Evolutionary conservation across 2,329 filamentous ascomycete species (phyloP), one percentile per base, ranked within the genome.

Genomic region (Dactylellina drechsleri): DNA sequence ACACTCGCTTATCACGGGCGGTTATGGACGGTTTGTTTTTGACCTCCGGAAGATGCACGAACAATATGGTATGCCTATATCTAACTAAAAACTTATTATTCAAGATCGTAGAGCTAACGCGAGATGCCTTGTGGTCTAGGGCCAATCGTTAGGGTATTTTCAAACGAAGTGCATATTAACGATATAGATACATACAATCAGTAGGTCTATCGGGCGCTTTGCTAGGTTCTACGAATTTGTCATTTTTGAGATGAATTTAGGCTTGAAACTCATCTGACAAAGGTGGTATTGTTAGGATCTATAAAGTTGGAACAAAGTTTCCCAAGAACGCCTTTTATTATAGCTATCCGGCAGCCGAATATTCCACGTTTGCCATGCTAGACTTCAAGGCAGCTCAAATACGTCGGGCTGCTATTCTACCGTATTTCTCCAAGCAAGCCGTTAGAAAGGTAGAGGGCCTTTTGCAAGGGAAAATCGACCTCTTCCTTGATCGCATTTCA

Each of bases 101-200:
- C 3, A 47, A 31, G 61, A 31, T 20, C 6, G 15, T 45, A 43
- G 20, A 18, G 56, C 41, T 54, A 45, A 65, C 50, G 8, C 8
- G 60, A 64, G 54, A 40, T 12, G 49, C 23, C 23, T 41, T 40
- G 6, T 16, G 8, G 36, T 40, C 3, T 43, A 81, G 79, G 79
- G 6, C 79, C 80, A 6, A 82, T 83, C 52, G 78, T 83, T 54
- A 82, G 83, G 49, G 82, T 83, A 77, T 82, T 79, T 71, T 83
- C 83, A 4, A 59, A 76, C 53, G 79, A 81, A 61, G 62, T 81
- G 2, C 79, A 80, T 62, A 78, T 81, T 31, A 62, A 77, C 20
- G 79, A 81, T 47, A 76, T 78, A 1, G 66, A 67, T 40, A 80
- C 78, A 67, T 80, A 79, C 43, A 75, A 80, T 40, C 41, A 59